phyloP scores from a whole-genome alignment of 2,329 filamentous ascomycete species.

The Clarireedia sp. region DNA sequence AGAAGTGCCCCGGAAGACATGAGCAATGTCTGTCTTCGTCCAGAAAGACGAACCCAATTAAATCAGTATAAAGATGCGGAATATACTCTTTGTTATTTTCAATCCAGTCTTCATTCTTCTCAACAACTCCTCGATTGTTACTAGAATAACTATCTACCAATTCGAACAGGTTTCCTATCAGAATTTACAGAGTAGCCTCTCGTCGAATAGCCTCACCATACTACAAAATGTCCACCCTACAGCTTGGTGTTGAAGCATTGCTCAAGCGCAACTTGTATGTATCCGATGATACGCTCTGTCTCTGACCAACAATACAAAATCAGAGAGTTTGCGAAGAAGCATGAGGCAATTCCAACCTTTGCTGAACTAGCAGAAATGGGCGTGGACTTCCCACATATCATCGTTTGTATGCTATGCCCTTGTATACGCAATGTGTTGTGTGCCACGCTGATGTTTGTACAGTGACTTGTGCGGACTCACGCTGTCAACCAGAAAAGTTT shows the following conservation, averaged over 20 bases:
- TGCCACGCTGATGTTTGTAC: background rate
- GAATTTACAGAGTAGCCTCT: too few relatives aligned
- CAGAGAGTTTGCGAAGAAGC: conserved; percentile 2
- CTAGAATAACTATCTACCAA: background rate
- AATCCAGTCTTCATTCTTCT: background rate
- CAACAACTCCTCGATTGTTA: background rate
- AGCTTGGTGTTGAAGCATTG: background rate
- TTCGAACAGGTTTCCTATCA: too few relatives aligned
- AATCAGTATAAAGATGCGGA: background rate
- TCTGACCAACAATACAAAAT: background rate
- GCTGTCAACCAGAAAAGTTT: conserved; percentile 9
- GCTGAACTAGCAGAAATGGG: conserved; percentile 4
- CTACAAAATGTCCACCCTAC: background rate
- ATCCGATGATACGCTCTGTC: too few relatives aligned
- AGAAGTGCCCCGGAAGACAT: background rate
- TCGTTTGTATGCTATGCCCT: conserved; percentile 2
- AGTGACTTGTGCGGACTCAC: conserved; percentile 12
- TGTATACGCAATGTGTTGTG: too few relatives aligned
- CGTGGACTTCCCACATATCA: background rate
- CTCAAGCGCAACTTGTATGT: background rate
- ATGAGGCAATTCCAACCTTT: conserved; percentile 10
- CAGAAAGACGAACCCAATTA: background rate
- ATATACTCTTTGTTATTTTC: background rate
- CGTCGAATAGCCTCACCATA: background rate
- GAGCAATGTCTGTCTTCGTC: background rate